A percentile compares a stretch with the other conserved stretches of the same genome.
phyloP scores from a whole-genome alignment of 2,329 filamentous ascomycete species.

The Alternaria sp. region DNA sequence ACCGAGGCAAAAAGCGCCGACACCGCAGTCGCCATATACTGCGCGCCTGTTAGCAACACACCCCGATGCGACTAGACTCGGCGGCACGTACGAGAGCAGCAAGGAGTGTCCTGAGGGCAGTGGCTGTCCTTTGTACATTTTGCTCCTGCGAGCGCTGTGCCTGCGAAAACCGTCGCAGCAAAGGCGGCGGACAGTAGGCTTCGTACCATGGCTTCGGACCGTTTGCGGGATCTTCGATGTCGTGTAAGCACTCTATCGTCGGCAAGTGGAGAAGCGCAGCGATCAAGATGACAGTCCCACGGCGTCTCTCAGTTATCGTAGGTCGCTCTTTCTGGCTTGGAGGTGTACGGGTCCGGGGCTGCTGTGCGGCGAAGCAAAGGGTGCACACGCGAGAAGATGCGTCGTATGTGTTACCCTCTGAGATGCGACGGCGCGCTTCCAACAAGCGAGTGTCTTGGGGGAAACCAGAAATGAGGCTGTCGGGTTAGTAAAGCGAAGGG shows the following conservation, averaged over 20 bases:
- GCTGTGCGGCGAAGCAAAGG: constrained; percentile 9
- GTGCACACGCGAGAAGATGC: constrained; percentile 8
- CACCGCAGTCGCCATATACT: constrained; percentile 94
- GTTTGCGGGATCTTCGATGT: constrained; percentile 32
- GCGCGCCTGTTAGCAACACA: constrained; percentile 34
- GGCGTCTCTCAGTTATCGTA: constrained; percentile 9
- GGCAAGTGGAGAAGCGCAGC: constrained; percentile 38
- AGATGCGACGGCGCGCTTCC: constrained; percentile 9
- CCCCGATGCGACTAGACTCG: not conserved
- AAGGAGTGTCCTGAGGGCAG: constrained; percentile 69
- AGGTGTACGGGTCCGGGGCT: constrained; percentile 15
- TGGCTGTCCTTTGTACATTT: constrained; percentile 60
- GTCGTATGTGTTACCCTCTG: constrained; percentile 25
- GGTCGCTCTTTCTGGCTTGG: constrained; percentile 15
- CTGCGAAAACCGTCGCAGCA: constrained; percentile 38
- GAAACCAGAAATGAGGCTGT: constrained; percentile 12
- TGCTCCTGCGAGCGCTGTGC: constrained; percentile 42
- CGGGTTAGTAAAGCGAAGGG: constrained; percentile 21
- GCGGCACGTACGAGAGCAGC: constrained; percentile 51
- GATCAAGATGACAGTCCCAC: constrained; percentile 18
- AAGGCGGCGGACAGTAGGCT: constrained; percentile 39
- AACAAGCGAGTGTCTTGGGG: constrained; percentile 38
- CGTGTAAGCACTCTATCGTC: constrained; percentile 35
- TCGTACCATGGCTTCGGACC: constrained; percentile 43
- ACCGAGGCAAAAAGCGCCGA: constrained; percentile 93